phyloP scores from a whole-genome alignment of 345 rosid species.

The Moricandia moricandioides region DNA sequence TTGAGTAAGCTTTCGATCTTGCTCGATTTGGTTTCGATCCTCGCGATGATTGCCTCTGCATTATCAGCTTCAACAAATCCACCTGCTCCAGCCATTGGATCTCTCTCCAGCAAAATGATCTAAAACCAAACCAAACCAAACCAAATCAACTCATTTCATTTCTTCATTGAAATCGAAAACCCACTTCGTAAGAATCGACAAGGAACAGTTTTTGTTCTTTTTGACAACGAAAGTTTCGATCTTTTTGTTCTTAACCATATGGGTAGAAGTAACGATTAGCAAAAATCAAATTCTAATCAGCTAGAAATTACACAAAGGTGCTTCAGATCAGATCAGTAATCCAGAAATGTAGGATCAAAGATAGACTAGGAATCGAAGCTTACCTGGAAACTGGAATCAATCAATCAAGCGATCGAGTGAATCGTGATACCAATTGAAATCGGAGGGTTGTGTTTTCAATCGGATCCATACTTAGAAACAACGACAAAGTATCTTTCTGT shows the following conservation, averaged over 20 bases:
- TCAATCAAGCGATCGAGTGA: slow-evolving; percentile 1
- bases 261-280: neutral
- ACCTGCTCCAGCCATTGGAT: slow-evolving; percentile 27
- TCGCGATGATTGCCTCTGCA: slow-evolving; percentile 81
- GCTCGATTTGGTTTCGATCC: slow-evolving; percentile 88
- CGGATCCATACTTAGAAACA: neutral
- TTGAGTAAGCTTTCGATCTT: slow-evolving; percentile 89
- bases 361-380: neutral
- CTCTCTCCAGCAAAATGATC: neutral
- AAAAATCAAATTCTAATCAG: no score
- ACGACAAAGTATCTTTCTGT: slow-evolving; percentile 4
- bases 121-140: neutral
- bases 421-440: neutral
- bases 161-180: neutral
- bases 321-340: no score
- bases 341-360: neutral
- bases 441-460: neutral
- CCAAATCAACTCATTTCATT: neutral
- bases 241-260: neutral
- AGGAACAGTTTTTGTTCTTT: neutral
- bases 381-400: slow-evolving; percentile 3
- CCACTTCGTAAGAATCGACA: neutral
- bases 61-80: slow-evolving; percentile 76
- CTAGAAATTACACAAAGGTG: no score
- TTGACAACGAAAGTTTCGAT: neutral